phyloP scores from a whole-genome alignment of 495 filamentous ascomycete species.

The Acidomyces sp. region DNA sequence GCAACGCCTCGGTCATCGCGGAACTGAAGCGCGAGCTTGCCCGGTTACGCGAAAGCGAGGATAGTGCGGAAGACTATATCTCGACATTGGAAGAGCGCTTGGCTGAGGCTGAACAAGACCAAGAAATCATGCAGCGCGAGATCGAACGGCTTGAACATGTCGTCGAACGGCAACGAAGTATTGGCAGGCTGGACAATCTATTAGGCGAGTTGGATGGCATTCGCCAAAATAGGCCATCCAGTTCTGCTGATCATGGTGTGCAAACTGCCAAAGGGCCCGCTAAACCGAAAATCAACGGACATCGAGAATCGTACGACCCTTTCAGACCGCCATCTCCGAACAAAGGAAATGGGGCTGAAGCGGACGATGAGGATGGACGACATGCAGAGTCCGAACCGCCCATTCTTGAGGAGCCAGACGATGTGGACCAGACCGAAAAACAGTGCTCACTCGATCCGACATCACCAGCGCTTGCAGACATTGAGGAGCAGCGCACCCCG shows the following conservation, averaged over 20 bases:
- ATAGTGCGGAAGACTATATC: constrained; percentile 85
- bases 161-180: constrained; percentile 83
- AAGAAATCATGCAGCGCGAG: constrained; percentile 91
- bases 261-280: too few relatives aligned
- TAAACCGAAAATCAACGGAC: constrained; percentile 24
- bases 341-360: constrained; percentile 4
- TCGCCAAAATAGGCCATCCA: constrained; percentile 54
- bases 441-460: neutral
- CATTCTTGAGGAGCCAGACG: neutral
- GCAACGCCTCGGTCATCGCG: constrained; percentile 66
- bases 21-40: constrained; percentile 86
- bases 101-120: constrained; percentile 90
- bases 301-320: constrained; percentile 22
- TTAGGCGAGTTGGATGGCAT: constrained; percentile 81
- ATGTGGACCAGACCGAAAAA: neutral
- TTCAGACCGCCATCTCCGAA: constrained; percentile 9
- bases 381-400: constrained; percentile 10
- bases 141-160: constrained; percentile 89
- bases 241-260: constrained; percentile 30
- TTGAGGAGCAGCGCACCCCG: constrained; percentile 40
- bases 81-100: constrained; percentile 91
- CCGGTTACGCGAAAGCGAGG: constrained; percentile 81
- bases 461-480: neutral
- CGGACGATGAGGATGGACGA: constrained; percentile 11
- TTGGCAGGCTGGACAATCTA: constrained; percentile 86